Percentiles rank a stretch among this genome's conserved stretches.
Conservation (phyloP, 805 yeast species). For the Wickerhamia fluorescens region DNA sequence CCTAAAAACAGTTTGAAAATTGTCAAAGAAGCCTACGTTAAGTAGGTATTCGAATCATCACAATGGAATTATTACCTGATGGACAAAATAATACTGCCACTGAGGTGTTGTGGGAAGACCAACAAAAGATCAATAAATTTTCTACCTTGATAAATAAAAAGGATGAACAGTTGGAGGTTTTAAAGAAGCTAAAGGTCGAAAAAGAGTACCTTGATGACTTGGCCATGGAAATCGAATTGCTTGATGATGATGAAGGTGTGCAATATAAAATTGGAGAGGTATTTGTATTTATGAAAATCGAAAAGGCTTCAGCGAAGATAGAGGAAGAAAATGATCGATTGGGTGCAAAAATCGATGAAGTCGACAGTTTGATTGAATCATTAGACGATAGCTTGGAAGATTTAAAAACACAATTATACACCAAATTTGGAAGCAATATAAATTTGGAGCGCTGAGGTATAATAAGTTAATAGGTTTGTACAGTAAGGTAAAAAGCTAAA, state of each 20-base stretch:
- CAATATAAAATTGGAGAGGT: slow-evolving; percentile 79
- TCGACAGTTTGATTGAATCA: slow-evolving; percentile 42
- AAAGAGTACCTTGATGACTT: slow-evolving; percentile 88
- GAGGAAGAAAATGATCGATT: slow-evolving; percentile 55
- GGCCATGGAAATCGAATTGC: slow-evolving; percentile 73
- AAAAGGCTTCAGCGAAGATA: slow-evolving; percentile 58
- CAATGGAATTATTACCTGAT: slow-evolving; percentile 45
- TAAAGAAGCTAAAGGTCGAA: slow-evolving; percentile 50
- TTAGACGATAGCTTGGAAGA: slow-evolving; percentile 48
- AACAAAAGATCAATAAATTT: slow-evolving; percentile 80
- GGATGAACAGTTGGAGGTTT: slow-evolving; percentile 46
- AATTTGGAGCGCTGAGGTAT: slow-evolving; percentile 64
- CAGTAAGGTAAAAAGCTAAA: no score
- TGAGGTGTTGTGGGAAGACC: slow-evolving; percentile 79
- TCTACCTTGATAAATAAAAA: slow-evolving; percentile 73
- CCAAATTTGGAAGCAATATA: slow-evolving; percentile 83
- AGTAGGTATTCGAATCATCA: no score
- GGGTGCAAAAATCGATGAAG: slow-evolving; percentile 40
- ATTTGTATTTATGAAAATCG: slow-evolving; percentile 63
- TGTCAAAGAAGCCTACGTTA: no score
- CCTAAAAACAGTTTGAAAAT: no score
- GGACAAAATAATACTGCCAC: slow-evolving; percentile 46
- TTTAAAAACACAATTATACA: slow-evolving; percentile 71
- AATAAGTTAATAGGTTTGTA: no score
- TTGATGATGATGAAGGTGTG: slow-evolving; percentile 65